Evolutionary conservation across 2,329 filamentous ascomycete species (phyloP), one percentile per base, ranked within the genome.

Genomic region (Fusarium algeriense): DNA sequence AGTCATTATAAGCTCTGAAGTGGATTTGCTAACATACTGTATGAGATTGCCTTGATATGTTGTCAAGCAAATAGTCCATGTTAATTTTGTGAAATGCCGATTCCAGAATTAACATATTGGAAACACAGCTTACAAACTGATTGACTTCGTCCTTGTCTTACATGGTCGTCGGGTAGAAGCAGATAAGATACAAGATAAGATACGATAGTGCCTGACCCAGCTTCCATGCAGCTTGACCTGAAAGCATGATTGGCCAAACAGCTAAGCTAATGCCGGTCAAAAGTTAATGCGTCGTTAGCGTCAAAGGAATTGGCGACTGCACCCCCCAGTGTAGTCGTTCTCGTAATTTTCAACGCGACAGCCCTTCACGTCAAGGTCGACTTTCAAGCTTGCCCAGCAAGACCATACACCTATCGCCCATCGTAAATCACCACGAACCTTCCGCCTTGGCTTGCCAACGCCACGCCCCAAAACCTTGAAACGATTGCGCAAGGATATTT

Each of bases 281-380:
- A 76, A 49, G 49, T 80, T 83, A 10, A 78, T 79, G 63, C 81
- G 52, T 3, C 14, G 77, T 80, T 84, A 84, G 82, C 82, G 81
- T 67, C 62, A 70, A 76, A 81, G 78, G 81, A 78, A 79, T 84
- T 83, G 81, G 81, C 73, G 78, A 76, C 80, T 50, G 71, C 70
- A 78, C 64, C 71, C 79, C 82, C 83, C 82, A 80, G 81, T 77
- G 78, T 80, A 77, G 73, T 74, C 66, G 73, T 74, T 78, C 76
- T 77, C 73, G 73, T 78, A 80, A 81, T 80, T 83, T 83, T 83
- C 81, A 78, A 79, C 79, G 80, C 77, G 76, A 78, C 62, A 56
- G 60, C 69, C 49, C 62, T 74, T 74, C 69, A 76, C 65, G 69
- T 76, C 67, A 50, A 73, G 55, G 43, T 46, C 60, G 56, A 63